Evolutionary conservation across 805 yeast genomes (phyloP), one percentile per base, ranked within the genome.

Genomic region (Barnettozyma siamensis): DNA sequence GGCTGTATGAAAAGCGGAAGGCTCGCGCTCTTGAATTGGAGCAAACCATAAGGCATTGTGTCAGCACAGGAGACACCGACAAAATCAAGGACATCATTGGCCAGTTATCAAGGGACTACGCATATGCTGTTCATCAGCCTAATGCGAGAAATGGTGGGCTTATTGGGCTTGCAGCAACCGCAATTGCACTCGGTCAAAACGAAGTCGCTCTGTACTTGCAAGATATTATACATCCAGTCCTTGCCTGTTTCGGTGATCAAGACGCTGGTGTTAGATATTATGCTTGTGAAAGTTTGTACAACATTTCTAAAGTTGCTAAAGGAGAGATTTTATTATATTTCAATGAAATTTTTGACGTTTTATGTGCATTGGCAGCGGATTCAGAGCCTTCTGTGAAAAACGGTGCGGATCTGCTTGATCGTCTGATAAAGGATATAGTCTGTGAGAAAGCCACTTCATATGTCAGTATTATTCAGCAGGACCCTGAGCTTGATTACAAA

Each of bases 211-310:
- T 69, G 42, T 91, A 87, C 54, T 63, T 93, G 37, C 93, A 87
- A 44, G 85, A 80, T 40, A 88, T 93, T 43, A 78, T 93, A 47
- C 93, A 87, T 46, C 97, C 99, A 0, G 95, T 93, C 12, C 69
- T 93, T 52, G 91, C 96, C 0, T 91, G 97, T 44, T 93, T 93
- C 60, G 91, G 95, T 37, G 99, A 93, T 57, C 96, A 93, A 45
- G 96, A 93, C 60, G 91, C 96, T n/a, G 77, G 95, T 50, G 99
- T 93, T 8, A 72, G 99, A 41, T 93, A 93, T 56, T 93, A 88
- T 60, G 97, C 99, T 0, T 93, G 98, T 65, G 99, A 93, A 57
- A 83, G 95, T 36, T 70, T 93, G 46, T 93, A 93, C 63, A 93
- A 93, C 63, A 89, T 93, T 35, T 95, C 98, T 35, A 93, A 93